Evolutionary conservation across 257 asterid genomes (phyloP).

Genomic region (Gardenia jasminoides): DNA sequence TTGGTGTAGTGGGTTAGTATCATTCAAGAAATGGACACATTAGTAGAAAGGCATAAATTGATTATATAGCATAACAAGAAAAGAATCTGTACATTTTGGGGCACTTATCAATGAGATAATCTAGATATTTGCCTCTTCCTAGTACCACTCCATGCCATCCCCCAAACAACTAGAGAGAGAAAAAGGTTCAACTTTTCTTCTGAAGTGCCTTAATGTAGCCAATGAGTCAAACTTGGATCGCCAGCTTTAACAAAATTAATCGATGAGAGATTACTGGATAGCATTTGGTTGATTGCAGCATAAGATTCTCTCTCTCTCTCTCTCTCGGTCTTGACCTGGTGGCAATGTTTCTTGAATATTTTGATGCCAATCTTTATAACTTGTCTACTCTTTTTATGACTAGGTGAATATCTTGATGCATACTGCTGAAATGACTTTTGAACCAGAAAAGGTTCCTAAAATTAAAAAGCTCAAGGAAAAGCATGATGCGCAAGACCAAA

Average conservation of each 20-base stretch:
- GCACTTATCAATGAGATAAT: neutral
- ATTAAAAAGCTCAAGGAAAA: slow-evolving; percentile 31
- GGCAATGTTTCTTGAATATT: slow-evolving; percentile 7
- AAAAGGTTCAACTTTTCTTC: neutral
- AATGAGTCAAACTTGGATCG: neutral
- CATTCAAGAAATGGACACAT: neutral
- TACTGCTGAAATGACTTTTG: slow-evolving; percentile 44
- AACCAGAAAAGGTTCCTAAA: neutral
- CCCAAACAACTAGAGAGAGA: neutral
- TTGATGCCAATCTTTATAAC: slow-evolving; percentile 7
- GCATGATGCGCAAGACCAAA: slow-evolving; percentile 26
- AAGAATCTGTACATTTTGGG: neutral
- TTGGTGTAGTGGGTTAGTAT: neutral
- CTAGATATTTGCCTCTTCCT: neutral
- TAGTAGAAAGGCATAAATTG: neutral
- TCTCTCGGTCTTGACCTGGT: neutral
- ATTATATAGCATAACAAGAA: neutral
- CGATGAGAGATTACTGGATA: neutral
- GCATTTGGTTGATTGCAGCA: neutral
- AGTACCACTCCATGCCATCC: neutral
- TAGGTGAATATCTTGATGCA: slow-evolving; percentile 65
- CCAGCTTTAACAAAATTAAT: neutral
- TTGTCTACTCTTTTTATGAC: neutral
- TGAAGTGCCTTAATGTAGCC: neutral
- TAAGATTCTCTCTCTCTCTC: neutral